Conservation (phyloP, 2,329 filamentous ascomycete genomes). For the Ambrosiella beaveri region DNA sequence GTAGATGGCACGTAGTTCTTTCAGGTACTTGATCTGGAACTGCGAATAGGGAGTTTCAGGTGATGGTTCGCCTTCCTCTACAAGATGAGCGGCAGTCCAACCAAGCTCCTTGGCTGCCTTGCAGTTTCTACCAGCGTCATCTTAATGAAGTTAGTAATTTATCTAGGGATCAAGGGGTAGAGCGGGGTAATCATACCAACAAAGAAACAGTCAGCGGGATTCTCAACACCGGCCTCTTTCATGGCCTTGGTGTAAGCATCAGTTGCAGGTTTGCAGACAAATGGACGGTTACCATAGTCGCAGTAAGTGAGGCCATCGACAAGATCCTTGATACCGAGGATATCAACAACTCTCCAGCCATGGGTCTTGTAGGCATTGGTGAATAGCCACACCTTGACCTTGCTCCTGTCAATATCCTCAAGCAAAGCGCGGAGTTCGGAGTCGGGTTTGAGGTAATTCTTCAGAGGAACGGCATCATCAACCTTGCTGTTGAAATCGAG, state of each 20-base stretch:
- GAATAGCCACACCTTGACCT: conserved; percentile 82
- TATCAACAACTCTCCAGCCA: conserved; percentile 59
- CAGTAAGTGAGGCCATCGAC: conserved; percentile 95
- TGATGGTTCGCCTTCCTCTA: conserved; percentile 53
- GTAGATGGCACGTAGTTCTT: conserved; percentile 59
- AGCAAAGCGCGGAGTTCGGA: conserved; percentile 58
- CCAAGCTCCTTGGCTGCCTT: conserved; percentile 58
- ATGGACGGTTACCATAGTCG: conserved; percentile 56
- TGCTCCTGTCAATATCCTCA: conserved; percentile 62
- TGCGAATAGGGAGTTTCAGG: conserved; percentile 51
- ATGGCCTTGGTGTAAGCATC: conserved; percentile 83
- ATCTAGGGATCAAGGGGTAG: conserved; percentile 2
- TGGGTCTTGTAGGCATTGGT: conserved; percentile 94
- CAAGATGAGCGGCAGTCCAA: conserved; percentile 73
- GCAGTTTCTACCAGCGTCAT: conserved; percentile 78
- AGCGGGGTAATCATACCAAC: conserved; percentile 49
- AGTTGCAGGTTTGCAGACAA: conserved; percentile 74
- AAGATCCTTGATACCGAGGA: conserved; percentile 68
- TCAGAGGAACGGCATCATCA: conserved; percentile 82
- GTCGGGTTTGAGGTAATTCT: conserved; percentile 66
- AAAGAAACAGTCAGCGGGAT: conserved; percentile 66
- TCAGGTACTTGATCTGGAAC: conserved; percentile 57
- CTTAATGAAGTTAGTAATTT: conserved; percentile 25
- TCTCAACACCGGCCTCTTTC: conserved; percentile 56
- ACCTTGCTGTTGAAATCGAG: conserved; percentile 89